Evolutionary conservation across 1,284 basidiomycete genomes (phyloP).

Genomic region (Irpex sp.): DNA sequence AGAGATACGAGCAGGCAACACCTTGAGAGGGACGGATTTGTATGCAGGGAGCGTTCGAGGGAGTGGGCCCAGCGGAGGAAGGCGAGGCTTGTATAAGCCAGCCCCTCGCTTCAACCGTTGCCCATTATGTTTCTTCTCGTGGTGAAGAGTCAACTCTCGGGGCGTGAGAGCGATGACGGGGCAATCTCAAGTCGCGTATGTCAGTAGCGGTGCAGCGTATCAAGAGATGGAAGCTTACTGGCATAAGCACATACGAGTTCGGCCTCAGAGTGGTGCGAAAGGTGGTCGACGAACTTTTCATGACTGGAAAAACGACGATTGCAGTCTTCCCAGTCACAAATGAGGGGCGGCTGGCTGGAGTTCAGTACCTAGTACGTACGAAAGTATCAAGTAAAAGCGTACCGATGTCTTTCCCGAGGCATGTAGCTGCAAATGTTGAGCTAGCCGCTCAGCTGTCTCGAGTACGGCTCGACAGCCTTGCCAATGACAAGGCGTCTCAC

Average conservation of each 20-base stretch:
- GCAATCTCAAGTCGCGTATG: slow-evolving; percentile 33
- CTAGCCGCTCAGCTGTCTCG: slow-evolving; percentile 48
- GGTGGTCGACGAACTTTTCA: slow-evolving; percentile 34
- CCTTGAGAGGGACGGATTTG: slow-evolving; percentile 38
- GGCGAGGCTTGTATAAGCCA: not conserved
- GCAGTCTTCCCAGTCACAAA: slow-evolving; percentile 49
- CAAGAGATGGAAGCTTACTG: slow-evolving; percentile 30
- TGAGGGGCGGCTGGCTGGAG: slow-evolving; percentile 21
- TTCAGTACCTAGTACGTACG: not conserved
- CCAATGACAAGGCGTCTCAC: slow-evolving; percentile 55
- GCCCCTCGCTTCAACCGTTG: slow-evolving; percentile 28
- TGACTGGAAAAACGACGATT: slow-evolving; percentile 31
- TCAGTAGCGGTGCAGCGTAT: not conserved
- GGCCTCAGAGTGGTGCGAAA: slow-evolving; percentile 40
- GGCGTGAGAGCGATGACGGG: not conserved
- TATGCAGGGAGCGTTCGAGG: slow-evolving; percentile 43
- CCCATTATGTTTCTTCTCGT: slow-evolving; percentile 1
- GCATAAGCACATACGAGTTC: slow-evolving; percentile 44
- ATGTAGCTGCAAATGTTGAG: slow-evolving; percentile 51
- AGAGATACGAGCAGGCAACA: slow-evolving; percentile 40
- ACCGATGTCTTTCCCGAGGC: slow-evolving; percentile 31
- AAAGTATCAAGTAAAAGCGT: slow-evolving; percentile 14
- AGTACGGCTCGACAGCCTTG: slow-evolving; percentile 48
- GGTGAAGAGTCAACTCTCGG: slow-evolving; percentile 4
- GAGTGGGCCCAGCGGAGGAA: slow-evolving; percentile 18